phyloP scores from a whole-genome alignment of 768 basidiomycete genomes.

The Leccinum olivaceopallidum region DNA sequence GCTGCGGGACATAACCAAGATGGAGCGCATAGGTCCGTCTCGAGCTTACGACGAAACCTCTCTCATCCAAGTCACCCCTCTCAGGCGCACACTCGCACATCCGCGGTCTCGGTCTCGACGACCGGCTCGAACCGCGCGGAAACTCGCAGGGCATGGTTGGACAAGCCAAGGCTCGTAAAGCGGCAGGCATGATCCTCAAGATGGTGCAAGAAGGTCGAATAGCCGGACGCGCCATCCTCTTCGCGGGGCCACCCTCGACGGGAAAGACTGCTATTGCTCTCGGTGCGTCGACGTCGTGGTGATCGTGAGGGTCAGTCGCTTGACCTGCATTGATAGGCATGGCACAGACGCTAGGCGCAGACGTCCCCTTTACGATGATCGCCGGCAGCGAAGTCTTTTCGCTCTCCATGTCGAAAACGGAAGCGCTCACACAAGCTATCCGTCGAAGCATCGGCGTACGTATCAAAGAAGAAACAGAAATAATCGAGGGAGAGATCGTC shows the following conservation, averaged over 20 bases:
- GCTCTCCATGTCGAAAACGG: constrained; percentile 97
- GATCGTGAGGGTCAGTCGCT: not conserved
- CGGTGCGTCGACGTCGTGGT: constrained; percentile 48
- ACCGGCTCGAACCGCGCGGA: constrained; percentile 77
- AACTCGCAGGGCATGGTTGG: constrained; percentile 97
- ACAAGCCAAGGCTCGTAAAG: constrained; percentile 93
- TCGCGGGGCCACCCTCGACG: constrained; percentile 95
- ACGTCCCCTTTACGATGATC: constrained; percentile 98
- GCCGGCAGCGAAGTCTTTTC: constrained; percentile 98
- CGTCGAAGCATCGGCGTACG: constrained; percentile 94
- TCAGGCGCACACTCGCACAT: constrained; percentile 91
- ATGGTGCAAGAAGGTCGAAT: constrained; percentile 98
- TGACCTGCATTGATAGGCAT: constrained; percentile 56
- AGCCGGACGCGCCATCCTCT: constrained; percentile 93
- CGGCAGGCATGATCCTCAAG: constrained; percentile 95
- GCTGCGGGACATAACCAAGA: constrained; percentile 84
- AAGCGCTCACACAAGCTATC: constrained; percentile 96
- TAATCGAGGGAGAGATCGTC: constrained; percentile 98
- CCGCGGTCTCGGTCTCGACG: constrained; percentile 91
- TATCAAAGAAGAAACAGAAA: constrained; percentile 96
- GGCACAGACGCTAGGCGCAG: constrained; percentile 95
- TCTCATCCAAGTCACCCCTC: constrained; percentile 7
- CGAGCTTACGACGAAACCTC: too few species aligned
- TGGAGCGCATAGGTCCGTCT: constrained; percentile 78
- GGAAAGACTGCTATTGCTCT: constrained; percentile 97